A percentile compares a stretch with the other conserved stretches of the same genome.
These are phyloP conservation scores for Steccherinum ochraceum DNA, from an alignment of 768 basidiomycete species.

Conservation along the genomic window DNA sequence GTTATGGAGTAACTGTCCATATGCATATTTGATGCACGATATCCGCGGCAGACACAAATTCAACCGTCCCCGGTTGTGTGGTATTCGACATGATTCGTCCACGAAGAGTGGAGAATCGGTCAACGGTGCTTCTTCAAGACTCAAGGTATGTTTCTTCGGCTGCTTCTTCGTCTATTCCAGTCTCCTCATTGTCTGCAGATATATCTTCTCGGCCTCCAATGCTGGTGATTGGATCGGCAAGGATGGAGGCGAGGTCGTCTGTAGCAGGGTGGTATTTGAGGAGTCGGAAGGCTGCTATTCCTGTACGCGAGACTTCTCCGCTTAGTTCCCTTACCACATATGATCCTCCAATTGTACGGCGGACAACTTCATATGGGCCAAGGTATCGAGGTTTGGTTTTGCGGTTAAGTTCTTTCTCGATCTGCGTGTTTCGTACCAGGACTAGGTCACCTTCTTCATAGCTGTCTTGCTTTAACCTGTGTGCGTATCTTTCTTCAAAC, in stretches of 20 bases:
- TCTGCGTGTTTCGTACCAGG: slow-evolving; percentile 21
- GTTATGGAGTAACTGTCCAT: too few species aligned
- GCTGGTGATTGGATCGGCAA: neutral
- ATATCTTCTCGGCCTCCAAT: neutral
- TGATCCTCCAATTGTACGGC: slow-evolving; percentile 13
- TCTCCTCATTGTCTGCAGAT: neutral
- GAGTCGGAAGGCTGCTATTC: slow-evolving; percentile 17
- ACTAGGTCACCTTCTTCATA: slow-evolving; percentile 24
- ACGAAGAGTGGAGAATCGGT: neutral
- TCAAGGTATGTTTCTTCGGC: too few species aligned
- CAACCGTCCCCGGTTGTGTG: neutral
- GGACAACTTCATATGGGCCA: slow-evolving; percentile 22
- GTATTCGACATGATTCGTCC: neutral
- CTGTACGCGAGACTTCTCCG: slow-evolving; percentile 11
- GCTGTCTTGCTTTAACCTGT: slow-evolving; percentile 19
- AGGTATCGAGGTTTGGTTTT: slow-evolving; percentile 22
- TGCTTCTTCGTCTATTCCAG: neutral
- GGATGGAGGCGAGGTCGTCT: neutral
- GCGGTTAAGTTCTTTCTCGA: slow-evolving; percentile 20
- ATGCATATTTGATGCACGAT: neutral
- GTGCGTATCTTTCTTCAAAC: slow-evolving; percentile 21
- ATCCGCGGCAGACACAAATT: neutral
- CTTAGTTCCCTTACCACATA: slow-evolving; percentile 24
- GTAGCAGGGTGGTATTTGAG: slow-evolving; percentile 13
- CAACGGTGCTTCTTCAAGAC: neutral